Conservation (phyloP, 306 rosid genomes). For the Dryas alaskensis region DNA sequence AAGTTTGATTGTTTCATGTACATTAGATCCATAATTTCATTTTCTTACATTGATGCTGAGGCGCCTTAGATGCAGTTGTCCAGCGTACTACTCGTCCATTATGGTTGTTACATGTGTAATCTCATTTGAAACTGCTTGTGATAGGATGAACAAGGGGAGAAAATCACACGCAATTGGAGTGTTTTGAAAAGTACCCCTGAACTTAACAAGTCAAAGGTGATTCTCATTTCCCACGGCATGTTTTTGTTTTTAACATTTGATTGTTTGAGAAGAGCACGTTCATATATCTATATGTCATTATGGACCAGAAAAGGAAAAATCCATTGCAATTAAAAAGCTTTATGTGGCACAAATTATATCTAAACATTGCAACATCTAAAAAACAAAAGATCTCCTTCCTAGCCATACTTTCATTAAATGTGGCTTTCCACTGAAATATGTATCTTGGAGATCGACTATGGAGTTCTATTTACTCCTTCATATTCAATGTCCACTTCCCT, state of each 20-base stretch:
- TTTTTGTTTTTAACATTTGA: neutral
- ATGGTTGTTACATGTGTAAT: conserved; percentile 19
- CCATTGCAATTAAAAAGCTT: neutral
- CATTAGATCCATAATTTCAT: conserved; percentile 6
- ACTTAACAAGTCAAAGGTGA: conserved; percentile 75
- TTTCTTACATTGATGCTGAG: neutral
- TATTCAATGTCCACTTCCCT: too few species aligned
- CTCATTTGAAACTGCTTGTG: conserved; percentile 15
- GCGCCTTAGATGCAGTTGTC: conserved; percentile 5
- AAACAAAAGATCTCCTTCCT: neutral
- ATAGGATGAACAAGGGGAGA: conserved; percentile 72
- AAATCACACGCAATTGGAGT: conserved; percentile 84
- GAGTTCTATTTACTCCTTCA: too few species aligned
- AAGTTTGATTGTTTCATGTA: conserved; percentile 36
- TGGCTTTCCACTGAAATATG: too few species aligned
- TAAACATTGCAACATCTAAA: neutral
- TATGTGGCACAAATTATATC: neutral
- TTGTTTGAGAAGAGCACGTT: neutral
- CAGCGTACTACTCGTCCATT: conserved; percentile 4
- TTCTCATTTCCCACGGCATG: conserved; percentile 3
- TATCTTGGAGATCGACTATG: too few species aligned
- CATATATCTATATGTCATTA: neutral
- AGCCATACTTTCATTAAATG: too few species aligned
- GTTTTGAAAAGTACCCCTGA: conserved; percentile 75
- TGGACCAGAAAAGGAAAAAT: neutral